Evolutionary conservation across 2,329 filamentous ascomycete genomes (phyloP).

Genomic region (Xylariaceae sp.): DNA sequence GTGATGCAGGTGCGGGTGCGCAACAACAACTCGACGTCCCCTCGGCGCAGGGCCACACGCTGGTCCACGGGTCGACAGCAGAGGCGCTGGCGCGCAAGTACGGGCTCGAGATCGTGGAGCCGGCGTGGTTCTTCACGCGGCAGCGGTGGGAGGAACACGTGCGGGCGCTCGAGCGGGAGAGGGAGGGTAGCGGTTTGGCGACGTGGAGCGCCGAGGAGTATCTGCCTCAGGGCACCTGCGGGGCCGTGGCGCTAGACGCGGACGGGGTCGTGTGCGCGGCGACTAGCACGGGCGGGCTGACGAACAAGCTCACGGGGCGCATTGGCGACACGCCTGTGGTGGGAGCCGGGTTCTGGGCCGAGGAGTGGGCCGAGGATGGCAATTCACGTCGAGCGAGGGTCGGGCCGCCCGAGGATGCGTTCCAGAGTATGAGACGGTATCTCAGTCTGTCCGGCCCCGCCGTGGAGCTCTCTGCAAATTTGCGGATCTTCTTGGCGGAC

Average conservation of each 20-base stretch:
- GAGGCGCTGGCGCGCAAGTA: slow-evolving; percentile 70
- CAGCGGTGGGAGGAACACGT: slow-evolving; percentile 78
- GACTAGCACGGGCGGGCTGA: slow-evolving; percentile 75
- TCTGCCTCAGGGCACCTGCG: slow-evolving; percentile 81
- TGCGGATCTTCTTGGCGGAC: slow-evolving; percentile 57
- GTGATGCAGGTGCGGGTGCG: not conserved
- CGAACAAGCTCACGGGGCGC: slow-evolving; percentile 83
- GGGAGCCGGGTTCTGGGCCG: slow-evolving; percentile 88
- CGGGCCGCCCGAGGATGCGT: slow-evolving; percentile 16
- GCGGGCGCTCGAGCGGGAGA: slow-evolving; percentile 56
- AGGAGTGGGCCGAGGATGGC: slow-evolving; percentile 69
- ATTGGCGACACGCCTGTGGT: slow-evolving; percentile 85
- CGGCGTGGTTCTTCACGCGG: slow-evolving; percentile 78
- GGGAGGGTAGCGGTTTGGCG: slow-evolving; percentile 41
- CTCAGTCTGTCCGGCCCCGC: slow-evolving; percentile 34
- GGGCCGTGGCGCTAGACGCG: slow-evolving; percentile 79
- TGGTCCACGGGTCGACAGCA: slow-evolving; percentile 68
- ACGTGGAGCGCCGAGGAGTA: slow-evolving; percentile 66
- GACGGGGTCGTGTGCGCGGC: slow-evolving; percentile 72
- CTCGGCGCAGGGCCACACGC: slow-evolving; percentile 69
- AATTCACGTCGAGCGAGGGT: slow-evolving; percentile 33
- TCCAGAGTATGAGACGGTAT: slow-evolving; percentile 19
- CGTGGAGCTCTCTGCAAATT: slow-evolving; percentile 44
- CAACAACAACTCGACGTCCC: slow-evolving; percentile 46
- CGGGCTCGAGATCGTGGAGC: slow-evolving; percentile 70